Evolutionary conservation across 2,329 filamentous ascomycete genomes (phyloP), one percentile per base, ranked within the genome.

Genomic region (Hymenoscyphus scutula): DNA sequence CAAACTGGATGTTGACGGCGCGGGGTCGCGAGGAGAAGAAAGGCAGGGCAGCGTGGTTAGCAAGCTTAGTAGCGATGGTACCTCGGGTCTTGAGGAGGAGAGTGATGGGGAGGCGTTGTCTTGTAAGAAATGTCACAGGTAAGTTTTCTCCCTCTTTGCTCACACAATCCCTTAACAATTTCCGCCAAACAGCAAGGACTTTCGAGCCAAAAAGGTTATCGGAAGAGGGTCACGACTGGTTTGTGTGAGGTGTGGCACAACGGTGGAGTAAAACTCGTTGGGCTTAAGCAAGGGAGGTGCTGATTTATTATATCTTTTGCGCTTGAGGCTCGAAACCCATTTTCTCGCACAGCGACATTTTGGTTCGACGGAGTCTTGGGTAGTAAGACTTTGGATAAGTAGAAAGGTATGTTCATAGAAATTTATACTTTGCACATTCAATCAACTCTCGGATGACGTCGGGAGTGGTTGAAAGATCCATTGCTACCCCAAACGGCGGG

Each of bases 161-260:
- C 7, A 11, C 45, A 23, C 19, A 13, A 10, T 51, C 1, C 13
- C 19, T 51, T 3, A 51, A 19, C 15, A 51, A 5, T 3, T 13
- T 10, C 15, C 11, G 17, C 45, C 38, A 17, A 23, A 51, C 19
- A 81, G 83, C 1, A 81, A 76, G 23, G 84, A 86, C 64, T 91
- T 91, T 67, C 84, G 84, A 66, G 83, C 83, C 1, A 84, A 81
- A 67, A 84, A 81, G 64, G 76, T 80, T 3, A 80, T 78, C 30
- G 81, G 80, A 7, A 78, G 77, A 51, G 79, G 77, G 59, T 83
- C 85, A 71, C 80, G 79, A 64, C 74, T 90, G 66, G 79, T 87
- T n/a, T 91, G 88, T 73, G 34, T 37, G 3, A 37, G 11, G 34
- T 37, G 34, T 37, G 34, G 34, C 34, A 37, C 34, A 13, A 37